These are phyloP conservation scores for Cupressus sempervirens DNA, from an alignment of 75 land plant species.

Conservation along the genomic window DNA sequence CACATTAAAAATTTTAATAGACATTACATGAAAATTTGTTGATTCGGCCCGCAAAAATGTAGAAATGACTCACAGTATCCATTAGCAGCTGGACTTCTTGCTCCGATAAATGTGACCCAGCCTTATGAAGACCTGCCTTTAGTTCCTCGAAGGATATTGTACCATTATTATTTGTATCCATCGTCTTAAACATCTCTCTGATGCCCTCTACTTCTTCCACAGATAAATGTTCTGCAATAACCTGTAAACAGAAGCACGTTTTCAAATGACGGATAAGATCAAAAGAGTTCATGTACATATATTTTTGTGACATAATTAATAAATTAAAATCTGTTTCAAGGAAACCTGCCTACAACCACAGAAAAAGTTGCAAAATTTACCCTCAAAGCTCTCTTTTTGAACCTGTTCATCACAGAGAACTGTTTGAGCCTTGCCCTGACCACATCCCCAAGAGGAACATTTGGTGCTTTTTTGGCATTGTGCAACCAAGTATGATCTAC, in stretches of 20 bases:
- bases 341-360: neutral
- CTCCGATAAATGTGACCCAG: slow-evolving; percentile 65
- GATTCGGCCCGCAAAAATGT: neutral
- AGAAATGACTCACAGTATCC: slow-evolving; percentile 54
- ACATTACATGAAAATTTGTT: neutral
- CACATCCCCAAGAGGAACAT: slow-evolving; percentile 80
- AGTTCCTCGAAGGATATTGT: slow-evolving; percentile 60
- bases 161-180: slow-evolving; percentile 74
- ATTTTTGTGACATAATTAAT: neutral
- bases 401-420: slow-evolving; percentile 74
- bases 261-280: slow-evolving; percentile 4
- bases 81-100: slow-evolving; percentile 64
- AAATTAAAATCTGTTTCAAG: neutral
- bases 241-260: slow-evolving; percentile 28
- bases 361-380: slow-evolving; percentile 23
- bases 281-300: neutral
- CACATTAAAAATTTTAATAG: neutral
- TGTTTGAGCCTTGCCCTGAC: slow-evolving; percentile 72
- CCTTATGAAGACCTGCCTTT: slow-evolving; percentile 54
- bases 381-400: slow-evolving; percentile 77
- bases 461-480: slow-evolving; percentile 67
- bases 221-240: slow-evolving; percentile 71
- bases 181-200: slow-evolving; percentile 60
- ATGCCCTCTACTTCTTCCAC: slow-evolving; percentile 69
- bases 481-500: slow-evolving; percentile 75